phyloP scores from a whole-genome alignment of 176 grass and related monocot species.

The Eremochloa ophiuroides region DNA sequence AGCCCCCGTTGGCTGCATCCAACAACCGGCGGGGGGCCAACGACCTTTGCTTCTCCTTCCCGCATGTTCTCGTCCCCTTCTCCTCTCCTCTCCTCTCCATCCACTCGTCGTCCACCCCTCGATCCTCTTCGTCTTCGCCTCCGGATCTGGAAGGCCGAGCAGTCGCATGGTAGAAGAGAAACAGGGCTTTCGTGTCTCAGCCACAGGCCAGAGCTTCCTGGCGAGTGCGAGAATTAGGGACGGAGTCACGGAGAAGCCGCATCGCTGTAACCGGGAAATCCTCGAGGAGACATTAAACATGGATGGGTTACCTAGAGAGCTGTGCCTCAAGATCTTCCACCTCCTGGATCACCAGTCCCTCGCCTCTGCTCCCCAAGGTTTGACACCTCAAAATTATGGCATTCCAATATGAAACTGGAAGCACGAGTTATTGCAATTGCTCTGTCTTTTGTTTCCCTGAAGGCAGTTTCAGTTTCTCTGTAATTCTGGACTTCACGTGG shows the following conservation, averaged over 20 bases:
- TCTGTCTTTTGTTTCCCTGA: not conserved
- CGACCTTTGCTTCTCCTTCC: constrained; percentile 34
- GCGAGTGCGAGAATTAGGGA: not conserved
- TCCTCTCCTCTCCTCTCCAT: not conserved
- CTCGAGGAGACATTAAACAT: not conserved
- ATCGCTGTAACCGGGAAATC: not conserved
- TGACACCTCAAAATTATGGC: not conserved
- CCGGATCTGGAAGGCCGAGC: constrained; percentile 1
- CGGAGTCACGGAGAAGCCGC: not conserved
- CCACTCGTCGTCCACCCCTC: not conserved
- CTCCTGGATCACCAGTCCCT: constrained; percentile 65
- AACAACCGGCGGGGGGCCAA: constrained; percentile 38
- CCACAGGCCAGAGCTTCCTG: not conserved
- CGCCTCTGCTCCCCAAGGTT: constrained; percentile 68
- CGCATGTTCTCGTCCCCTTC: constrained; percentile 22
- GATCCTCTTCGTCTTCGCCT: not conserved
- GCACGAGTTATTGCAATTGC: not conserved
- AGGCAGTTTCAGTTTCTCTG: not conserved
- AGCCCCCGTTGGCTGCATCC: constrained; percentile 37
- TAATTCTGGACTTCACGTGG: not conserved
- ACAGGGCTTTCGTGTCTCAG: not conserved
- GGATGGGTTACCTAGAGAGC: constrained; percentile 56
- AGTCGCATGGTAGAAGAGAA: not conserved
- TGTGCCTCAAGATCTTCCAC: constrained; percentile 76
- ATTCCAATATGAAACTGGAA: not conserved